Conservation (phyloP, 208 protist genomes). For the Porcisia hertigi region DNA sequence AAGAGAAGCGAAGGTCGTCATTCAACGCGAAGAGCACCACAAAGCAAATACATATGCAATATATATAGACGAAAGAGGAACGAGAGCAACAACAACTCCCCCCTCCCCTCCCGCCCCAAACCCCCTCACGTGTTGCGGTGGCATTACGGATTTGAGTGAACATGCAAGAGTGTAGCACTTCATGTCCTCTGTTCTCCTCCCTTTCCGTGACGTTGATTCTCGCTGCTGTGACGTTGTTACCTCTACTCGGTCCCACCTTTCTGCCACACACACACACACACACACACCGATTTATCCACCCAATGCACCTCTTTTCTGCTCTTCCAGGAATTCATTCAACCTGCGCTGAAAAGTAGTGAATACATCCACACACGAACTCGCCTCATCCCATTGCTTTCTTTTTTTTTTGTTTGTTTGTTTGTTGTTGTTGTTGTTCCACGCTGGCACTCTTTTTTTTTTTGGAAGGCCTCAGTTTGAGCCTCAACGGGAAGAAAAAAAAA, state of each 20-base stretch:
- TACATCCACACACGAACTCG: not conserved
- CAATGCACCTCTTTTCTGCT: not conserved
- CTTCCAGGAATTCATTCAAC: not conserved
- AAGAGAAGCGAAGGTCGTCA: not conserved
- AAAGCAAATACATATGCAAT: no score
- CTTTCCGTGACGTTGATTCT: not conserved
- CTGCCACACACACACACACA: not conserved
- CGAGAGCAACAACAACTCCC: not conserved
- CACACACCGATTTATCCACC: no score
- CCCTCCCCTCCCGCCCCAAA: not conserved
- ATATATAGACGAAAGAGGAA: no score
- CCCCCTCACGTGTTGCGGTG: not conserved
- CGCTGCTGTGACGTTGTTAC: no score
- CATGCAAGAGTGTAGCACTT: not conserved
- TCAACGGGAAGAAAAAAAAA: not conserved
- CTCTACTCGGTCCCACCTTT: no score
- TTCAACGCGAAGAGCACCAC: no score
- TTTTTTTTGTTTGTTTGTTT: no score
- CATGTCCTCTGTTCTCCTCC: not conserved
- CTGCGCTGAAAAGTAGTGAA: not conserved
- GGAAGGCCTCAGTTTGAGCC: not conserved
- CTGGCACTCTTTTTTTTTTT: not conserved
- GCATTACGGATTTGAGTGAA: not conserved
- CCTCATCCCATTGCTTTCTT: no score
- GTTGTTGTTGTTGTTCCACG: not conserved